phyloP scores from a whole-genome alignment of 2,329 filamentous ascomycete species.

The Cercospora brassicicola region DNA sequence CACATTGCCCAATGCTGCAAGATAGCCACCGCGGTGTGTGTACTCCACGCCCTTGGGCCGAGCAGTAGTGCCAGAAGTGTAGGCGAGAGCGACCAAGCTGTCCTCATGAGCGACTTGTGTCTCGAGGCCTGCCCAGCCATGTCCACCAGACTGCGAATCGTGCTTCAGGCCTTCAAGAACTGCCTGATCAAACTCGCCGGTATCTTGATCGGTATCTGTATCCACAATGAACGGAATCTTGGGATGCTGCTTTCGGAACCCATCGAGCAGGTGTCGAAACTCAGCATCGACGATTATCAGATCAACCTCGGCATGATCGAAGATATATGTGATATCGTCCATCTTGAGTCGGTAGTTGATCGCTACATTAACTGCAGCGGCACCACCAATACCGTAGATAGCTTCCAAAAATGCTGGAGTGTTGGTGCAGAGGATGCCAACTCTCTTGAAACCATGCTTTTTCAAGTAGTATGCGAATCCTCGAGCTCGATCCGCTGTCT shows the following conservation, averaged over 20 bases:
- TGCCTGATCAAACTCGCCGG: slow-evolving; percentile 79
- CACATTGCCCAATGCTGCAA: slow-evolving; percentile 80
- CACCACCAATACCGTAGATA: slow-evolving; percentile 82
- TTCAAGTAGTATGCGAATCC: slow-evolving; percentile 85
- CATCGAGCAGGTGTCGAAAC: slow-evolving; percentile 68
- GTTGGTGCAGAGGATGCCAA: slow-evolving; percentile 87
- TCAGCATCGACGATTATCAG: slow-evolving; percentile 84
- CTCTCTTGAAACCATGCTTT: slow-evolving; percentile 69
- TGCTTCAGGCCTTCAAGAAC: slow-evolving; percentile 75
- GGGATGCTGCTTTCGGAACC: slow-evolving; percentile 62
- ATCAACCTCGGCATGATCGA: slow-evolving; percentile 83
- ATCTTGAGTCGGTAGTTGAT: slow-evolving; percentile 74
- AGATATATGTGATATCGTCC: slow-evolving; percentile 87
- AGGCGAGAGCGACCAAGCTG: slow-evolving; percentile 79
- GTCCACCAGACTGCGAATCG: slow-evolving; percentile 64
- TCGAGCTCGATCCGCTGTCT: slow-evolving; percentile 80
- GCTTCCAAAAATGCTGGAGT: slow-evolving; percentile 91
- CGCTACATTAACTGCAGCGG: slow-evolving; percentile 73
- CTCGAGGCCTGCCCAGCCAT: slow-evolving; percentile 76
- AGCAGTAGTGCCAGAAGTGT: slow-evolving; percentile 91
- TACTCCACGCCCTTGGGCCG: slow-evolving; percentile 90
- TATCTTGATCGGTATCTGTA: slow-evolving; percentile 75
- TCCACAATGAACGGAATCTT: slow-evolving; percentile 74
- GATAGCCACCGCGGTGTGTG: slow-evolving; percentile 82
- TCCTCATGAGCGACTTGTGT: slow-evolving; percentile 73